Evolutionary conservation across 805 yeast genomes (phyloP).

Genomic region (Yarrowia sp.): DNA sequence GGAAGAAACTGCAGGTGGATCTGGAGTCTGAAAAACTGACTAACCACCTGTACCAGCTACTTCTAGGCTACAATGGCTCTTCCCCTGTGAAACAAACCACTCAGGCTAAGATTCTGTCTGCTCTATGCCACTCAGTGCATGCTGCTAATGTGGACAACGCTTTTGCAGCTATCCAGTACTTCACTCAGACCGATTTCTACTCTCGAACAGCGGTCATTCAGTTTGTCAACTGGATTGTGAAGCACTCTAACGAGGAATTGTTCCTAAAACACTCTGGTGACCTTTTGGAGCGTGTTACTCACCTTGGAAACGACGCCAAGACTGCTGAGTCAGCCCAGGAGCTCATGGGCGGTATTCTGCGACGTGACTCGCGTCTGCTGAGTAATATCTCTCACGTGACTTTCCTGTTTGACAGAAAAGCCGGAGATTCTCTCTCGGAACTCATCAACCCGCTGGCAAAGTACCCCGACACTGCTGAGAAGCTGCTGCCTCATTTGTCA

Average conservation of each 20-base stretch:
- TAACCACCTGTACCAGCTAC: constrained; percentile 47
- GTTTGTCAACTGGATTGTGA: constrained; percentile 54
- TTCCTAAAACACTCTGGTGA: constrained; percentile 4
- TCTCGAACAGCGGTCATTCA: constrained; percentile 57
- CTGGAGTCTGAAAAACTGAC: constrained; percentile 49
- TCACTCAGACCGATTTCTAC: constrained; percentile 52
- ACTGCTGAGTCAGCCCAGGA: constrained; percentile 52
- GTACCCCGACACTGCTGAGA: constrained; percentile 7
- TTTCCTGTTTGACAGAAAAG: constrained; percentile 64
- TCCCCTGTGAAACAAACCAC: constrained; percentile 56
- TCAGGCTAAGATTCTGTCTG: constrained; percentile 55
- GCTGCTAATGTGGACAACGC: constrained; percentile 51
- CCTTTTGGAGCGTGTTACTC: constrained; percentile 1
- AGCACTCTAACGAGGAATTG: constrained; percentile 17
- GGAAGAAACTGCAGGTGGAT: constrained; percentile 53
- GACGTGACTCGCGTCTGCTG: constrained; percentile 45
- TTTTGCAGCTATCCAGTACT: constrained; percentile 56
- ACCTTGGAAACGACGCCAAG: constrained; percentile 2
- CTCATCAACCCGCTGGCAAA: constrained; percentile 16
- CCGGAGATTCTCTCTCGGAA: not conserved
- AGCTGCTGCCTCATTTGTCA: constrained; percentile 4
- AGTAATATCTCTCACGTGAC: constrained; percentile 53
- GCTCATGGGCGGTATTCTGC: constrained; percentile 66
- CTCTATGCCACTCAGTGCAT: constrained; percentile 51
- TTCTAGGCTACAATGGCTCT: constrained; percentile 48